Evolutionary conservation across 768 basidiomycete genomes (phyloP).

Genomic region (Solioccasus polychromus): DNA sequence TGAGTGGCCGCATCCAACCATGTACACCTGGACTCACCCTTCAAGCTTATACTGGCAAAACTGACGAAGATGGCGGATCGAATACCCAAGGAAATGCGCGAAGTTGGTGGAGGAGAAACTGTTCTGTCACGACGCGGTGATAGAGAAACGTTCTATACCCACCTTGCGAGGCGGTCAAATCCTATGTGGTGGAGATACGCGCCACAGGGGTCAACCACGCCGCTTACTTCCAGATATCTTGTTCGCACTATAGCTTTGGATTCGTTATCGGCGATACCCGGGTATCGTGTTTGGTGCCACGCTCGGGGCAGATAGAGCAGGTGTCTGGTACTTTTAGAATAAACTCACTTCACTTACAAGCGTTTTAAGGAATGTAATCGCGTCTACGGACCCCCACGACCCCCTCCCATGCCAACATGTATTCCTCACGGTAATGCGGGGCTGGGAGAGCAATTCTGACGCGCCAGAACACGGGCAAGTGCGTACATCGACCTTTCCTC

Average conservation of each 20-base stretch:
- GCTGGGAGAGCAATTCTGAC: constrained; percentile 66
- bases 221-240: background rate
- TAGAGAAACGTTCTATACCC: constrained; percentile 51
- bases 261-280: constrained; percentile 66
- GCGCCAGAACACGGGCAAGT: constrained; percentile 64
- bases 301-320: constrained; percentile 74
- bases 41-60: too few species aligned
- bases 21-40: too few species aligned
- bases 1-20: too few species aligned
- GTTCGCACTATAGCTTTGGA: constrained; percentile 57
- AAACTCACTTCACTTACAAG: background rate
- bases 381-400: constrained; percentile 51
- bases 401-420: constrained; percentile 60
- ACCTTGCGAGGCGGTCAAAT: constrained; percentile 54
- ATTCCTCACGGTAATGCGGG: constrained; percentile 71
- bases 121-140: constrained; percentile 52
- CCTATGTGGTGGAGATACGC: constrained; percentile 60
- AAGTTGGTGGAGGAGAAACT: constrained; percentile 41
- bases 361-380: constrained; percentile 57
- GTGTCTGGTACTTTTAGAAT: constrained; percentile 29
- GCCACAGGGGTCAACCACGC: constrained; percentile 73
- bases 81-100: constrained; percentile 44
- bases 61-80: background rate
- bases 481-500: background rate
- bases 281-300: constrained; percentile 55